Conservation (phyloP, 2,329 filamentous ascomycete genomes). For the Aspergillus fumigatus region DNA sequence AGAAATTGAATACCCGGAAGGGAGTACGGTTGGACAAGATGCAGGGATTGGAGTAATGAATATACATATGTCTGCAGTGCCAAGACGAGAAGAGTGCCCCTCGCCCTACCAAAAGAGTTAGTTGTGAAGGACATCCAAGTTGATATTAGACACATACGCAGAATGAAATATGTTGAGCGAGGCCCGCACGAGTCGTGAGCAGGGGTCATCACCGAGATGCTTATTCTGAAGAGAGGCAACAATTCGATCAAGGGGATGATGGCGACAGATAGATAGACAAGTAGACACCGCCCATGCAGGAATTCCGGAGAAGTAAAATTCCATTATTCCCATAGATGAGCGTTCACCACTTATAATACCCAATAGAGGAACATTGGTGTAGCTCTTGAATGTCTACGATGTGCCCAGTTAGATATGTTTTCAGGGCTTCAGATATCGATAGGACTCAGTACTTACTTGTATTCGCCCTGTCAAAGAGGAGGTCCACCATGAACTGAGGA, state of each 20-base stretch:
- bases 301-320: slow-evolving; percentile 40
- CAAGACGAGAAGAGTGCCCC: slow-evolving; percentile 32
- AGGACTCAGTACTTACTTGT: slow-evolving; percentile 26
- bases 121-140: slow-evolving; percentile 1
- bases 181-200: slow-evolving; percentile 22
- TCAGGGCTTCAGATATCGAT: not conserved
- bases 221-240: slow-evolving; percentile 26
- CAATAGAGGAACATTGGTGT: slow-evolving; percentile 33
- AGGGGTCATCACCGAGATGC: slow-evolving; percentile 21
- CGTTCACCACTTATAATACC: slow-evolving; percentile 36
- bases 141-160: slow-evolving; percentile 20
- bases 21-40: slow-evolving; percentile 32
- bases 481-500: slow-evolving; percentile 42
- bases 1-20: slow-evolving; percentile 30
- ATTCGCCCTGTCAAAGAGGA: slow-evolving; percentile 35
- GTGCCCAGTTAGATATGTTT: slow-evolving; percentile 3
- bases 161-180: slow-evolving; percentile 25
- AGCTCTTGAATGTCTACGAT: slow-evolving; percentile 35
- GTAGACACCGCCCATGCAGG: slow-evolving; percentile 37
- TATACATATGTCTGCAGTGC: slow-evolving; percentile 42
- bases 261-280: slow-evolving; percentile 34
- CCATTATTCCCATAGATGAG: slow-evolving; percentile 27
- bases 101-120: slow-evolving; percentile 26
- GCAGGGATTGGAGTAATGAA: slow-evolving; percentile 40
- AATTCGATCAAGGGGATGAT: slow-evolving; percentile 33